phyloP scores from a whole-genome alignment of 352 stramenopile species.

The Phytophthora pistaciae region DNA sequence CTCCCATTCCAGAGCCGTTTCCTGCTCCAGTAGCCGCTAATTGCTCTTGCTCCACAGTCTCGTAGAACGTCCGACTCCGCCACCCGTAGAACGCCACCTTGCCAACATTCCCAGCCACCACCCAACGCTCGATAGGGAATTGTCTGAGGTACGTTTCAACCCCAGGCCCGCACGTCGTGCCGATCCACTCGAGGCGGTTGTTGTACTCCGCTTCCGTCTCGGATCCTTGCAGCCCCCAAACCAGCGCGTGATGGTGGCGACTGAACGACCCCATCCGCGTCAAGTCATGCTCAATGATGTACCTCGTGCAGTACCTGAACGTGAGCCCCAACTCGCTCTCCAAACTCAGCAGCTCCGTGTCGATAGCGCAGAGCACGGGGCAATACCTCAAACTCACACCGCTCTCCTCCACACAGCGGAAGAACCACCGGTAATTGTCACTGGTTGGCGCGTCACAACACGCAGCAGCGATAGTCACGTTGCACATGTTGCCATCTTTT shows the following conservation, averaged over 20 bases:
- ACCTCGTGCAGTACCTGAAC: constrained; percentile 60
- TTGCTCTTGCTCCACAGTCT: constrained; percentile 40
- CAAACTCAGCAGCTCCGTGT: constrained; percentile 42
- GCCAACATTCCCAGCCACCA: constrained; percentile 51
- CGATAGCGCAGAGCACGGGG: constrained; percentile 55
- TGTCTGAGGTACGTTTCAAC: constrained; percentile 53
- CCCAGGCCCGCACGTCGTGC: constrained; percentile 46
- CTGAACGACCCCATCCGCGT: constrained; percentile 49
- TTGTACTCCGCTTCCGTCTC: constrained; percentile 56
- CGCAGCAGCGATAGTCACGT: constrained; percentile 50
- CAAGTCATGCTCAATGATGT: constrained; percentile 64
- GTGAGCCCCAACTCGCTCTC: constrained; percentile 53
- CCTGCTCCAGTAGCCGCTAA: constrained; percentile 9
- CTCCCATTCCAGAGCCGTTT: constrained; percentile 13
- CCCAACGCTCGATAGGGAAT: constrained; percentile 58
- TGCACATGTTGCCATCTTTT: constrained; percentile 63
- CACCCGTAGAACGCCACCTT: constrained; percentile 58
- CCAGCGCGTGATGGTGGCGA: constrained; percentile 53
- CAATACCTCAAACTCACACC: constrained; percentile 52
- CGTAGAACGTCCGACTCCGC: constrained; percentile 59
- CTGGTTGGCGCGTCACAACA: constrained; percentile 43
- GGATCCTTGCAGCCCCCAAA: constrained; percentile 60
- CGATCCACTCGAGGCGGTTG: constrained; percentile 67
- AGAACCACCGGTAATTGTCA: constrained; percentile 68
- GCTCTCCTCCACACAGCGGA: constrained; percentile 45